Conservation (phyloP, 2,329 filamentous ascomycete species). For the Fusarium veterinarium region DNA sequence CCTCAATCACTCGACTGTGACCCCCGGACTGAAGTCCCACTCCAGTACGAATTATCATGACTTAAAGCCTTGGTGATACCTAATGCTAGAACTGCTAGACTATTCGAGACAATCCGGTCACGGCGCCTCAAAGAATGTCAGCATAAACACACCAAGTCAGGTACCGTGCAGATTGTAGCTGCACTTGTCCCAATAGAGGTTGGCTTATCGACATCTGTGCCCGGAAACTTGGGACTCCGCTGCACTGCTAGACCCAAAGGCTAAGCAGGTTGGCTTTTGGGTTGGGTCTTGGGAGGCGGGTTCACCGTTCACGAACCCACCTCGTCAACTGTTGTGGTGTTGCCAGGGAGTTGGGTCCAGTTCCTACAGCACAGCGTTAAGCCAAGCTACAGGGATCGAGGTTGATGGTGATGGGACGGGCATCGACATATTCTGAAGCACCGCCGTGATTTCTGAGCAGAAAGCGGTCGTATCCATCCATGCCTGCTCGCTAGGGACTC, state of each 20-base stretch:
- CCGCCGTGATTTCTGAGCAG: conserved; percentile 31
- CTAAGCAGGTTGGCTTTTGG: conserved; percentile 21
- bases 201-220: conserved; percentile 18
- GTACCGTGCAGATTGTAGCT: conserved; percentile 18
- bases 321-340: conserved; percentile 7
- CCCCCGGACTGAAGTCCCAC: conserved; percentile 11
- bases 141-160: conserved; percentile 22
- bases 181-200: conserved; percentile 12
- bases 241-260: conserved; percentile 18
- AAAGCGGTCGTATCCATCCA: conserved; percentile 22
- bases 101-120: conserved; percentile 2
- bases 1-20: not conserved
- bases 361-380: not conserved
- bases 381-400: conserved; percentile 38
- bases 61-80: conserved; percentile 5
- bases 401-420: conserved; percentile 33
- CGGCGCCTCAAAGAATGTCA: conserved; percentile 10
- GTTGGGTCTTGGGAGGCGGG: conserved; percentile 7
- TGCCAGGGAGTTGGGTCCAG: conserved; percentile 6
- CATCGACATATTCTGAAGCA: conserved; percentile 42
- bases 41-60: not conserved
- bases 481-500: conserved; percentile 5
- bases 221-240: conserved; percentile 34
- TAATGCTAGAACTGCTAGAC: not conserved
- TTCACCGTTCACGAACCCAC: conserved; percentile 28